These are phyloP conservation scores for Aspergillus sp. DNA, from an alignment of 2,329 filamentous ascomycete genomes.

Conservation along the genomic window DNA sequence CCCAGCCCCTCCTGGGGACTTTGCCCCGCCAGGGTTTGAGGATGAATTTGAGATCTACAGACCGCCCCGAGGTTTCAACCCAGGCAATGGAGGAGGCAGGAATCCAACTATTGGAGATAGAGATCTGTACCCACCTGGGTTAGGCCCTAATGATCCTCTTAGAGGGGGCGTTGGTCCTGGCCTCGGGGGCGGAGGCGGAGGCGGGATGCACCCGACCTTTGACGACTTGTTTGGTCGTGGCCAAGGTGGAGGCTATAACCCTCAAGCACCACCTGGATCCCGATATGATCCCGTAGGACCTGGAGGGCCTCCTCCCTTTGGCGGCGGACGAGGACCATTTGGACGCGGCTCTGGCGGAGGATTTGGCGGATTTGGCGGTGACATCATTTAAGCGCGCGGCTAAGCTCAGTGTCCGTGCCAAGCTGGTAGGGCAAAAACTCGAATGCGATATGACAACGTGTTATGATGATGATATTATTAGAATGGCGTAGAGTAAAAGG, in stretches of 20 bases:
- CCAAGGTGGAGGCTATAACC: constrained; percentile 54
- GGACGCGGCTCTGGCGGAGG: constrained; percentile 47
- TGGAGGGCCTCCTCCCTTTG: constrained; percentile 52
- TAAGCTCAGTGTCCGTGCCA: neutral
- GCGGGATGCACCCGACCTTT: constrained; percentile 94
- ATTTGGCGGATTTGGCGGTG: constrained; percentile 37
- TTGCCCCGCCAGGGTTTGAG: constrained; percentile 85
- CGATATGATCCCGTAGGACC: constrained; percentile 85
- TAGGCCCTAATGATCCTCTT: constrained; percentile 82
- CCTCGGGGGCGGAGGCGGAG: constrained; percentile 58
- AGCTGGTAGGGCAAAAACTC: too few relatives aligned
- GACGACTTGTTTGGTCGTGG: constrained; percentile 82
- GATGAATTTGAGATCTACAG: constrained; percentile 83
- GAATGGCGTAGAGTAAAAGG: neutral
- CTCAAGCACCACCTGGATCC: constrained; percentile 78
- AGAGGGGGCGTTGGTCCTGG: constrained; percentile 61
- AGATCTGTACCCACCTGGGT: constrained; percentile 79
- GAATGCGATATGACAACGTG: constrained; percentile 1
- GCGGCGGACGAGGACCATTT: constrained; percentile 41
- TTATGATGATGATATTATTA: too few relatives aligned
- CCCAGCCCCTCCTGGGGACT: constrained; percentile 66
- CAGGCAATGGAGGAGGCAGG: constrained; percentile 35
- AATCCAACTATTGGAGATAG: constrained; percentile 51
- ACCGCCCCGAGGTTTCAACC: constrained; percentile 51
- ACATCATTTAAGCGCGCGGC: constrained; percentile 32